Percentiles rank a stretch among this genome's conserved stretches.
phyloP scores from a whole-genome alignment of 2,329 filamentous ascomycete genomes.

The Sporothrix pseudoabietina region DNA sequence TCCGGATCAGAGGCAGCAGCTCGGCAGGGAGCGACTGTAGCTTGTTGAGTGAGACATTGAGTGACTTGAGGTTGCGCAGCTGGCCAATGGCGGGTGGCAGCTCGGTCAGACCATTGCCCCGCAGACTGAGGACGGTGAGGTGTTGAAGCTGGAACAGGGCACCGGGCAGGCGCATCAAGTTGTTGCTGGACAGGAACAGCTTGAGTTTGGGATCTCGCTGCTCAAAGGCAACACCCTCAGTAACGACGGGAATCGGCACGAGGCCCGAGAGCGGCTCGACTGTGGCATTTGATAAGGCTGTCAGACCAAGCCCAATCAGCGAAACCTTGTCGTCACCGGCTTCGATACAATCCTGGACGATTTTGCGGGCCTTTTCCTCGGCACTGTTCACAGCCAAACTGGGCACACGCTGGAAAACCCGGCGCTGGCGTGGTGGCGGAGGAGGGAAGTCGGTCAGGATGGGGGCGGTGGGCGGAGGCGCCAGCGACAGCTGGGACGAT shows the following conservation, averaged over 20 bases:
- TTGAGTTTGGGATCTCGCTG: constrained; percentile 61
- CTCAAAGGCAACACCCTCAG: constrained; percentile 61
- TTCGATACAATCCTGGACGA: constrained; percentile 59
- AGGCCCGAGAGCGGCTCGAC: constrained; percentile 60
- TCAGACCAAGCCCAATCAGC: constrained; percentile 48
- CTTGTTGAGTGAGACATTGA: constrained; percentile 68
- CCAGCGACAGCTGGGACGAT: constrained; percentile 53
- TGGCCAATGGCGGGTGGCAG: constrained; percentile 62
- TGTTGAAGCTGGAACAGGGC: constrained; percentile 64
- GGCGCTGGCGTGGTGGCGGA: constrained; percentile 40
- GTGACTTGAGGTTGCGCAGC: constrained; percentile 59
- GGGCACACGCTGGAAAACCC: constrained; percentile 38
- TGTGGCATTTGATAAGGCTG: constrained; percentile 57
- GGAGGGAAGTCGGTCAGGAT: constrained; percentile 45
- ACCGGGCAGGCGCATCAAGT: constrained; percentile 57
- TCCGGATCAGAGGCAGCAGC: constrained; percentile 57
- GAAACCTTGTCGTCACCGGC: constrained; percentile 59
- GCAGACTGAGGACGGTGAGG: constrained; percentile 66
- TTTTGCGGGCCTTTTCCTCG: constrained; percentile 51
- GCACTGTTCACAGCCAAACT: constrained; percentile 41
- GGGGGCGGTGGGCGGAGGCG: constrained; percentile 17
- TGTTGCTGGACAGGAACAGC: constrained; percentile 64
- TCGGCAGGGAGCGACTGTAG: constrained; percentile 65
- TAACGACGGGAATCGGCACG: constrained; percentile 55
- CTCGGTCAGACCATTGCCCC: constrained; percentile 63